These are phyloP conservation scores for Mortierella sp. DNA, from an alignment of 371 early-diverging fungal species.

Conservation along the genomic window DNA sequence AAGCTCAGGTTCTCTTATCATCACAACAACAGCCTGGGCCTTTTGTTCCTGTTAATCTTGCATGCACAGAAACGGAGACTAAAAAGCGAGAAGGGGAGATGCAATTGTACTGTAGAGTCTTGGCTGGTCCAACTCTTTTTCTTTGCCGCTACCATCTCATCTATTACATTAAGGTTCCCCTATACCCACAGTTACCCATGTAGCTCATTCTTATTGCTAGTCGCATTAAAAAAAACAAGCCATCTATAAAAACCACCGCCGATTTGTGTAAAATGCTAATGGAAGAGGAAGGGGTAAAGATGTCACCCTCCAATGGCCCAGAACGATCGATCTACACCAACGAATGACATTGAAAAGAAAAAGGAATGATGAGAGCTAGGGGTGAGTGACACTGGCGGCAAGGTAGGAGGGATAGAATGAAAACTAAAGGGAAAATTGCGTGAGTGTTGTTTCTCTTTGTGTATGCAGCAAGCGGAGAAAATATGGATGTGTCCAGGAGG, in stretches of 20 bases:
- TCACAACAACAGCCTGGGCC: not conserved
- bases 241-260: not conserved
- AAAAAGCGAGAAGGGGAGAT: not conserved
- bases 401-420: not conserved
- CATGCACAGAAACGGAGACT: not conserved
- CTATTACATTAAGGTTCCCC: not conserved
- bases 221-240: not conserved
- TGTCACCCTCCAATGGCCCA: not conserved
- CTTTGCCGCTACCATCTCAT: not conserved
- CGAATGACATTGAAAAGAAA: not conserved
- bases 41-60: no score
- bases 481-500: not conserved
- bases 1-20: not conserved
- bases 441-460: not conserved
- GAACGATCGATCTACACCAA: conserved; percentile 1
- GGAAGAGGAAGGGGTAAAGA: not conserved
- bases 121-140: conserved; percentile 3
- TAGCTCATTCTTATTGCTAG: not conserved
- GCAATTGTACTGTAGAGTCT: not conserved
- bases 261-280: not conserved
- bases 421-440: not conserved
- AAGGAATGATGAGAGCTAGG: not conserved
- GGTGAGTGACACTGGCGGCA: not conserved
- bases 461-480: not conserved
- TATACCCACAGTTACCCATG: not conserved